Conservation (phyloP, 1,284 basidiomycete genomes). For the Moesziomyces aphidis region DNA sequence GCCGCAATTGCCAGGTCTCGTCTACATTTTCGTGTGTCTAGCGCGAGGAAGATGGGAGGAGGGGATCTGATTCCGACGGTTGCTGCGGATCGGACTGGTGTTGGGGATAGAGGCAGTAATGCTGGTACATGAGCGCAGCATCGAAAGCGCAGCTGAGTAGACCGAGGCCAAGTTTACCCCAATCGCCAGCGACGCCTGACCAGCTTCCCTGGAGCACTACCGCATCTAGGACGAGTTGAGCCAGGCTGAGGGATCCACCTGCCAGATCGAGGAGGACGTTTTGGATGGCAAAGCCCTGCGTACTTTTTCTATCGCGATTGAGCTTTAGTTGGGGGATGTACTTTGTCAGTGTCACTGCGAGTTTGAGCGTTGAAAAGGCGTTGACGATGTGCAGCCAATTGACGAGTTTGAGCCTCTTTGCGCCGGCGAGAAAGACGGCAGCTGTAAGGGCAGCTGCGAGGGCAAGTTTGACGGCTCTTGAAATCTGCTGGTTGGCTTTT, state of each 20-base stretch:
- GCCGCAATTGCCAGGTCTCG: not conserved
- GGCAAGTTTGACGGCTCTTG: constrained; percentile 9
- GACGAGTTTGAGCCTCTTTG: constrained; percentile 7
- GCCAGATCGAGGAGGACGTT: constrained; percentile 68
- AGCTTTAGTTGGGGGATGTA: constrained; percentile 64
- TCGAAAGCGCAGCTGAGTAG: constrained; percentile 68
- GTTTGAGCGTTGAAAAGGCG: constrained; percentile 67
- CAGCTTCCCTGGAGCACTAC: constrained; percentile 56
- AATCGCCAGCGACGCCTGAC: constrained; percentile 60
- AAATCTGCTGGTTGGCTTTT: constrained; percentile 4
- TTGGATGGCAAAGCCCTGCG: constrained; percentile 68
- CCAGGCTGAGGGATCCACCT: constrained; percentile 65
- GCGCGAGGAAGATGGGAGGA: not conserved
- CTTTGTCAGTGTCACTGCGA: constrained; percentile 68
- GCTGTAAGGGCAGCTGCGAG: constrained; percentile 12
- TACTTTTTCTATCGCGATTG: constrained; percentile 66
- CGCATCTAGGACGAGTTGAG: constrained; percentile 63
- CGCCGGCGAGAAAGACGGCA: constrained; percentile 15
- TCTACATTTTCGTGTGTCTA: not conserved
- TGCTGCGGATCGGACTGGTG: not conserved
- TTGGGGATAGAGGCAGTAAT: constrained; percentile 65
- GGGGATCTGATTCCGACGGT: not conserved
- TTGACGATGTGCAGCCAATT: constrained; percentile 48
- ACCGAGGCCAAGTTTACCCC: constrained; percentile 67
- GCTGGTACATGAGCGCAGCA: constrained; percentile 67